A percentile compares a stretch with the other conserved stretches of the same genome.
Conservation (phyloP, 768 basidiomycete genomes). For the Mycena pura region DNA sequence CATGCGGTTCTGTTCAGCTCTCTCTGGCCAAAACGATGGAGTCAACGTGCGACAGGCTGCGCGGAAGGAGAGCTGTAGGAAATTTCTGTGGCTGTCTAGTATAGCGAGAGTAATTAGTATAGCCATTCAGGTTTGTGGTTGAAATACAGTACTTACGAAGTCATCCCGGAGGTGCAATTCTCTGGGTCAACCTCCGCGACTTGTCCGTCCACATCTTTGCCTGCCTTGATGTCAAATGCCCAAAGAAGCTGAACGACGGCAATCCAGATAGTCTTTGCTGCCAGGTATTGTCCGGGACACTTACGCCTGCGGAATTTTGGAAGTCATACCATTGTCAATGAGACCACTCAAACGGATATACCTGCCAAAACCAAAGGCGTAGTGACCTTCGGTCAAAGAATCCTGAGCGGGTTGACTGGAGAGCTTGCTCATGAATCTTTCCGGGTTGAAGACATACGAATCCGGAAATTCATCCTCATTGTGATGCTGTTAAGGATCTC, state of each 20-base stretch:
- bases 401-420: no score
- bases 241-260: background rate
- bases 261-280: constrained; percentile 1
- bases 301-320: background rate
- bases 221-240: background rate
- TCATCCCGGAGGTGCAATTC: constrained; percentile 1
- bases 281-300: constrained; percentile 8
- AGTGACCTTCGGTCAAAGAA: no score
- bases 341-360: no score
- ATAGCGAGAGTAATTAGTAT: background rate
- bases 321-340: no score
- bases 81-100: background rate
- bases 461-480: background rate
- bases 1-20: no score
- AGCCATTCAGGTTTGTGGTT: background rate
- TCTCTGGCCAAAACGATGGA: no score
- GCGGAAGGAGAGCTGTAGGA: background rate
- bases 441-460: background rate
- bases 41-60: background rate
- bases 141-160: background rate
- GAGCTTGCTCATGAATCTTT: background rate
- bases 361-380: no score
- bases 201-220: background rate
- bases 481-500: background rate
- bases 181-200: background rate